These are phyloP conservation scores for Fagus sylvatica DNA, from an alignment of 306 rosid species.

Conservation along the genomic window DNA sequence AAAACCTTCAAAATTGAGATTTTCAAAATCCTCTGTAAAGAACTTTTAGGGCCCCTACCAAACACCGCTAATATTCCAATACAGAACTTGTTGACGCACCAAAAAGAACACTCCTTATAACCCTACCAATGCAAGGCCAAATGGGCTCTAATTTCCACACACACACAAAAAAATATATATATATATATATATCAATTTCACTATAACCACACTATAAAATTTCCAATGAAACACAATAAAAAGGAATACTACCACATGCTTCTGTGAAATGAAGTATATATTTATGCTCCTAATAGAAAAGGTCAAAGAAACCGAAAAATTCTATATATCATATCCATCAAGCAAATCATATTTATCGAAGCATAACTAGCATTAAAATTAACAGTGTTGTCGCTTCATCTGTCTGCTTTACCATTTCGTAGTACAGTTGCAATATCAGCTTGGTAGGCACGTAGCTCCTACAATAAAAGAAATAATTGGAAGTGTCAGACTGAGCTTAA, in stretches of 20 bases:
- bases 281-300: not conserved
- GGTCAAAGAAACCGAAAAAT: not conserved
- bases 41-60: too few species aligned
- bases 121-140: too few species aligned
- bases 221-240: not conserved
- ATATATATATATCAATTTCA: not conserved
- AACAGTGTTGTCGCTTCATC: slow-evolving; percentile 12
- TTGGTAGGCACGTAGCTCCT: slow-evolving; percentile 99
- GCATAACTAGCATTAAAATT: slow-evolving; percentile 16
- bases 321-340: slow-evolving; percentile 12
- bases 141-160: not conserved
- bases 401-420: slow-evolving; percentile 70
- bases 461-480: slow-evolving; percentile 19
- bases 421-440: slow-evolving; percentile 92
- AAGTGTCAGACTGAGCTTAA: slow-evolving; percentile 24
- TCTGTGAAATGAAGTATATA: not conserved
- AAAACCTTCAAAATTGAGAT: too few species aligned
- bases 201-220: not conserved
- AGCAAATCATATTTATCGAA: slow-evolving; percentile 6
- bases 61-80: too few species aligned
- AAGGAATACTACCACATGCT: not conserved
- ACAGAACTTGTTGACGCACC: too few species aligned
- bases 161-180: not conserved
- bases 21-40: too few species aligned
- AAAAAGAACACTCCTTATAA: too few species aligned